A percentile compares a stretch with the other conserved stretches of the same genome.
Evolutionary conservation across 2,329 filamentous ascomycete genomes (phyloP).

Genomic region (Exophiala bonariae): DNA sequence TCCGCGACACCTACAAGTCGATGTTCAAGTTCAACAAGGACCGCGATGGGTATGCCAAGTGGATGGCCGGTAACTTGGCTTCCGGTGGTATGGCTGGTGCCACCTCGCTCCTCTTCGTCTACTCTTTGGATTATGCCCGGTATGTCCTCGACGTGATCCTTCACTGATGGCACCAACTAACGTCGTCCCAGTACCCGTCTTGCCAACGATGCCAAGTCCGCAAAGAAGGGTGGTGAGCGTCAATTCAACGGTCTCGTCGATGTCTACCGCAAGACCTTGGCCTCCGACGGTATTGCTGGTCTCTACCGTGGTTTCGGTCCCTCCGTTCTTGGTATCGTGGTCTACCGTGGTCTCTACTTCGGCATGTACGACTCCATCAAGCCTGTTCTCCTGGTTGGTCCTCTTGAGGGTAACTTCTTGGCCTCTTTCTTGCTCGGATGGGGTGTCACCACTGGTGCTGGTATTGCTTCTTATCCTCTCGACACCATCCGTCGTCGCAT

Average conservation of each 20-base stretch:
- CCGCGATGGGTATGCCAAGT: slow-evolving; percentile 94
- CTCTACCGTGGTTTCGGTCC: slow-evolving; percentile 99
- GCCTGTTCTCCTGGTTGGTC: slow-evolving; percentile 90
- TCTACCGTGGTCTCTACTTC: slow-evolving; percentile 99
- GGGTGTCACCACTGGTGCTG: slow-evolving; percentile 99
- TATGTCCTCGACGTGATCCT: slow-evolving; percentile 7
- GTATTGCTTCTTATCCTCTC: slow-evolving; percentile 99
- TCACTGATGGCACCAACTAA: slow-evolving; percentile 4
- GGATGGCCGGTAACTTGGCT: slow-evolving; percentile 99
- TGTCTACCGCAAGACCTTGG: slow-evolving; percentile 99
- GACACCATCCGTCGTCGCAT: slow-evolving; percentile 99
- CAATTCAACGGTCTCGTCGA: slow-evolving; percentile 99
- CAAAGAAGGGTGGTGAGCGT: slow-evolving; percentile 86
- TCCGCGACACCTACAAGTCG: slow-evolving; percentile 99
- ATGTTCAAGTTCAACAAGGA: slow-evolving; percentile 99
- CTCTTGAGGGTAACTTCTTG: slow-evolving; percentile 97
- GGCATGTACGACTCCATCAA: slow-evolving; percentile 99
- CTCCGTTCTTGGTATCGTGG: slow-evolving; percentile 97
- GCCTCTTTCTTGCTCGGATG: slow-evolving; percentile 98
- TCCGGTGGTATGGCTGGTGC: slow-evolving; percentile 99
- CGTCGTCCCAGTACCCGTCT: slow-evolving; percentile 78
- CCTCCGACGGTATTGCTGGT: slow-evolving; percentile 97
- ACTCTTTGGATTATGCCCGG: slow-evolving; percentile 98
- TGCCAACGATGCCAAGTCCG: slow-evolving; percentile 99
- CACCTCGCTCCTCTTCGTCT: slow-evolving; percentile 99